Conservation (phyloP, 2,329 filamentous ascomycete species). For the Anisogramma anomala region DNA sequence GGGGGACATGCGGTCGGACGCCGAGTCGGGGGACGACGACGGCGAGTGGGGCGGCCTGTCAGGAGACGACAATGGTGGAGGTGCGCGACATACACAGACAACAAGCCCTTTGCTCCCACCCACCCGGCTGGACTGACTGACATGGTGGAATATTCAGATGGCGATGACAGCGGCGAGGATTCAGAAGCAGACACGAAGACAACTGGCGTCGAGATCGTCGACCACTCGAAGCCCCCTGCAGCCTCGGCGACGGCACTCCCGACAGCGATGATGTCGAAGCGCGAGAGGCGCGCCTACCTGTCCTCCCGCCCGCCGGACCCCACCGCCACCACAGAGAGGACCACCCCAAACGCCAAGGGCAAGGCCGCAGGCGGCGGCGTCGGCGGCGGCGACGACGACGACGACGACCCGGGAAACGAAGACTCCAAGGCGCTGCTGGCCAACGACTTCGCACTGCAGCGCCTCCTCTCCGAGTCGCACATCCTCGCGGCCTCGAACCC, state of each 20-base stretch:
- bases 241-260: conserved; percentile 22
- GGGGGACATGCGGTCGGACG: conserved; percentile 14
- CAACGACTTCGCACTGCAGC: conserved; percentile 85
- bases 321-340: conserved; percentile 13
- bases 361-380: too few species aligned
- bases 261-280: conserved; percentile 44
- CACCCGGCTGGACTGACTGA: conserved; percentile 16
- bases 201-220: conserved; percentile 45
- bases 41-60: conserved; percentile 54
- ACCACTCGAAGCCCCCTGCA: conserved; percentile 35
- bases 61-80: conserved; percentile 31
- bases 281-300: conserved; percentile 71
- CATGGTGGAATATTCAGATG: too few species aligned
- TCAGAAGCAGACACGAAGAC: conserved; percentile 15
- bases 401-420: conserved; percentile 34
- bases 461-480: conserved; percentile 83
- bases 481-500: conserved; percentile 54
- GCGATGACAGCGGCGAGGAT: conserved; percentile 19
- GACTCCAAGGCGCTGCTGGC: conserved; percentile 62
- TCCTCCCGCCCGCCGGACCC: conserved; percentile 39
- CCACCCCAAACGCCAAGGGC: conserved; percentile 2
- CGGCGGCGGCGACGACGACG: conserved; percentile 19
- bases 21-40: conserved; percentile 15
- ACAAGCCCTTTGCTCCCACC: too few species aligned
- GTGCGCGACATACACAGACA: conserved; percentile 10